Evolutionary conservation across 164 flowering plant genomes (phyloP).

Genomic region (Buxus sempervirens): DNA sequence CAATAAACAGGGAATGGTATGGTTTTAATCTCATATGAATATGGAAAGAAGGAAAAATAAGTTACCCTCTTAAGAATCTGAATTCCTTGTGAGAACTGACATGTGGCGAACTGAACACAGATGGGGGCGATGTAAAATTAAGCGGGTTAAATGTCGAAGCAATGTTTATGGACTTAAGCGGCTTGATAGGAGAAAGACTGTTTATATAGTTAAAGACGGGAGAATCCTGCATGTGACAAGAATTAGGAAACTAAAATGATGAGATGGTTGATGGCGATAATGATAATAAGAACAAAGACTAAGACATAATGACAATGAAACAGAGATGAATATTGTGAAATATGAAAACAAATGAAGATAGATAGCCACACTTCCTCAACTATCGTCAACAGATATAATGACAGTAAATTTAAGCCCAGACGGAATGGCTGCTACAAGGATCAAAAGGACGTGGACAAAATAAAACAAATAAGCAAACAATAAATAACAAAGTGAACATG

Average conservation of each 20-base stretch:
- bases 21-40: background rate
- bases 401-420: background rate
- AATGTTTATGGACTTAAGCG: slow-evolving; percentile 60
- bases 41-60: slow-evolving; percentile 3
- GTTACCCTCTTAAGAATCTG: slow-evolving; percentile 60
- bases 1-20: background rate
- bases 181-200: slow-evolving; percentile 90
- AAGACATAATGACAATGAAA: too few relatives aligned
- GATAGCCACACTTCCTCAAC: background rate
- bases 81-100: slow-evolving; percentile 53
- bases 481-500: too few relatives aligned
- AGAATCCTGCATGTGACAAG: slow-evolving; percentile 66
- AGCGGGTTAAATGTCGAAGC: slow-evolving; percentile 69
- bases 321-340: too few relatives aligned
- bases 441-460: background rate
- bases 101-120: slow-evolving; percentile 90
- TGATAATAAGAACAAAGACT: background rate
- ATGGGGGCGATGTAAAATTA: slow-evolving; percentile 68
- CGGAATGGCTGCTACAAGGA: background rate
- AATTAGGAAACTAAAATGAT: background rate
- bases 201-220: slow-evolving; percentile 85
- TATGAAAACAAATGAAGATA: too few relatives aligned
- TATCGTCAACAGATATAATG: too few relatives aligned
- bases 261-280: background rate
- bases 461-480: too few relatives aligned